Evolutionary conservation across 2,329 filamentous ascomycete species (phyloP).

Genomic region (Albifimbria verrucaria): DNA sequence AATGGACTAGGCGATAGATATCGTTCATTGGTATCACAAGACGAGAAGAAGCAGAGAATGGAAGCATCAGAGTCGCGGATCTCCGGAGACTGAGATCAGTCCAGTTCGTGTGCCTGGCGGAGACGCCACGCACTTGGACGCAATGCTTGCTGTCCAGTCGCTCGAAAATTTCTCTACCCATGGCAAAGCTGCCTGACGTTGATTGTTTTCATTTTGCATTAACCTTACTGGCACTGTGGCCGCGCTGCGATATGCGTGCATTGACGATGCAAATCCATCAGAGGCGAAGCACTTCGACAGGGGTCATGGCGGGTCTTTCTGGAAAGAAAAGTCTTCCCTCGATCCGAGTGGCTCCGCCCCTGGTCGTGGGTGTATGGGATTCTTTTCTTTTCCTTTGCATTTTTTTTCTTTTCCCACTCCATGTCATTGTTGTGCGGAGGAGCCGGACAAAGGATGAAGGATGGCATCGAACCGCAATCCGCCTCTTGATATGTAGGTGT

Average conservation of each 20-base stretch:
- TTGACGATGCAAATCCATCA: background rate
- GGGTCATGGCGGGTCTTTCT: background rate
- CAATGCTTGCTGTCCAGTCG: background rate
- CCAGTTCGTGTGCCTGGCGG: background rate
- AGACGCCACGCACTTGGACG: background rate
- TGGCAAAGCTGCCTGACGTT: background rate
- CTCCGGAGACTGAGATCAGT: too few species aligned
- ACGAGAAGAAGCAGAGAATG: background rate
- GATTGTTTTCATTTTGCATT: background rate
- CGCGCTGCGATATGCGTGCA: background rate
- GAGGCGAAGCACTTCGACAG: background rate
- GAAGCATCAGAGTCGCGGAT: background rate
- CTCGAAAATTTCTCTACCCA: background rate
- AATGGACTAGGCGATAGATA: too few species aligned
- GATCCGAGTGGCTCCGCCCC: background rate
- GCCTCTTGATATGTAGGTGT: too few species aligned
- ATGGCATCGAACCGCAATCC: too few species aligned
- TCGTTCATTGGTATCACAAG: too few species aligned
- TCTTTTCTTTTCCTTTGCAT: background rate
- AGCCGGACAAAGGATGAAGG: too few species aligned
- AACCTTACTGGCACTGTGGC: background rate
- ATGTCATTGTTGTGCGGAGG: too few species aligned
- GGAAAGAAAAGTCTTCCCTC: background rate
- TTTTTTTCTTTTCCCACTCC: too few species aligned
- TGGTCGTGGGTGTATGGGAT: background rate